phyloP scores from a whole-genome alignment of 352 stramenopile genomes.

The Globisporangium cylindrosporum region DNA sequence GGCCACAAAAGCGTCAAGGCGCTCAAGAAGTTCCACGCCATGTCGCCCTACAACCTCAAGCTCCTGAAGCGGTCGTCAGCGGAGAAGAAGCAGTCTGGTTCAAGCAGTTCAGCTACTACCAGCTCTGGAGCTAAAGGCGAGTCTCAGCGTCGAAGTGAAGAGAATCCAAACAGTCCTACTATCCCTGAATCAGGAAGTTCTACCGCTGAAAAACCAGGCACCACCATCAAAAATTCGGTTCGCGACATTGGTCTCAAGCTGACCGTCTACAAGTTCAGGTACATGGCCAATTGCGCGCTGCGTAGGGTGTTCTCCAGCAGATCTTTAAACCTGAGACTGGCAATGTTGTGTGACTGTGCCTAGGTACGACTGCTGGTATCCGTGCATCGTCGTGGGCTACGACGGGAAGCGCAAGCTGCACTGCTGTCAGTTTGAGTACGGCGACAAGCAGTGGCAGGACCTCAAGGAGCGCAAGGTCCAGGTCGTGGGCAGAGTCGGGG shows the following conservation, averaged over 20 bases:
- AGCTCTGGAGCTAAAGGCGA: not conserved
- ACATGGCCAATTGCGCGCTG: not conserved
- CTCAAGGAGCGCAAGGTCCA: conserved; percentile 46
- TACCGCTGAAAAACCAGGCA: not conserved
- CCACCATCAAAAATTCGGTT: conserved; percentile 39
- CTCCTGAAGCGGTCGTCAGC: conserved; percentile 17
- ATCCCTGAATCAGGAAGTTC: not conserved
- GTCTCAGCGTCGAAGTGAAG: not conserved
- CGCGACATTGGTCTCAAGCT: conserved; percentile 65
- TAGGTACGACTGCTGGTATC: conserved; percentile 83
- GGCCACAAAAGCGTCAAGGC: conserved; percentile 63
- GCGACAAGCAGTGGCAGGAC: conserved; percentile 81
- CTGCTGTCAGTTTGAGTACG: conserved; percentile 79
- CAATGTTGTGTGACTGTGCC: not conserved
- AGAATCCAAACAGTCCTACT: conserved; percentile 2
- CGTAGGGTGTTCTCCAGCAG: too few relatives aligned
- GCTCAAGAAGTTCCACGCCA: conserved; percentile 57
- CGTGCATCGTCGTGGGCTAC: conserved; percentile 70
- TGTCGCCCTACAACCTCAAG: conserved; percentile 53
- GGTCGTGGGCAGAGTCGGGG: conserved; percentile 31
- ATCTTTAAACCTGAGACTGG: not conserved
- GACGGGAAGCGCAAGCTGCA: conserved; percentile 69
- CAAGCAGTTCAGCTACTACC: not conserved
- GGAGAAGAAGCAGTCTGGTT: conserved; percentile 15
- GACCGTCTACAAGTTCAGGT: conserved; percentile 68